phyloP scores from a whole-genome alignment of 495 filamentous ascomycete species.

The Penicillium chermesinum region DNA sequence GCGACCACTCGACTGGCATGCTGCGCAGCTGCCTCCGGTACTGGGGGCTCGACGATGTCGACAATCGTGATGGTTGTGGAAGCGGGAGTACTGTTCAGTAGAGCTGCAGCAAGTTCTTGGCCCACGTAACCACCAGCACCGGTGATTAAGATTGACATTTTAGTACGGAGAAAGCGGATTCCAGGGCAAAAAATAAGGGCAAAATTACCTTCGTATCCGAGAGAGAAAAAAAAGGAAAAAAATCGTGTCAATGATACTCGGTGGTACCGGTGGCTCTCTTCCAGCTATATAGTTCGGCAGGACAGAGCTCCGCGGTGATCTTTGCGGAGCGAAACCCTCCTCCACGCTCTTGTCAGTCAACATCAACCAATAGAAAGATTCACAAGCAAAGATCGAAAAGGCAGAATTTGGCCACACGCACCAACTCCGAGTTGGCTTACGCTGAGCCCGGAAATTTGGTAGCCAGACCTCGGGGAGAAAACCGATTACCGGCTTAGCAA shows the following conservation, averaged over 20 bases:
- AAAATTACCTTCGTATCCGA: no score
- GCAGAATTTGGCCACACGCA: slow-evolving; percentile 12
- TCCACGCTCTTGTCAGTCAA: slow-evolving; percentile 13
- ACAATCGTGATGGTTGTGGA: slow-evolving; percentile 55
- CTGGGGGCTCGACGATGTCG: slow-evolving; percentile 54
- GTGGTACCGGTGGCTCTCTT: no score
- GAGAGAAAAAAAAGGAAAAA: no score
- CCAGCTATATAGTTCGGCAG: slow-evolving; percentile 14
- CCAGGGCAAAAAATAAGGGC: no score
- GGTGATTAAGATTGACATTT: slow-evolving; percentile 65
- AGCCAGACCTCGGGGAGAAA: slow-evolving; percentile 25
- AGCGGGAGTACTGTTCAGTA: slow-evolving; percentile 50
- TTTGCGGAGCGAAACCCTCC: slow-evolving; percentile 4
- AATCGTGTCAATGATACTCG: no score
- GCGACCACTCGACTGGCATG: slow-evolving; percentile 42
- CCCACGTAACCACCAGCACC: slow-evolving; percentile 69
- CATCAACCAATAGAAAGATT: slow-evolving; percentile 8
- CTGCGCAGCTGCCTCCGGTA: slow-evolving; percentile 45
- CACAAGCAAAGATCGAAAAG: background rate
- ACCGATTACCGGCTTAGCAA: slow-evolving; percentile 26
- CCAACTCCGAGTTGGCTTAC: slow-evolving; percentile 25
- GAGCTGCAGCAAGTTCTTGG: slow-evolving; percentile 56
- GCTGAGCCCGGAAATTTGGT: background rate
- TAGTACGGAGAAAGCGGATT: background rate
- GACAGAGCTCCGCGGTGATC: slow-evolving; percentile 10